Base-by-base conservation (phyloP, 139 green algal species). In the Tetradesmus obliquus region DNA sequence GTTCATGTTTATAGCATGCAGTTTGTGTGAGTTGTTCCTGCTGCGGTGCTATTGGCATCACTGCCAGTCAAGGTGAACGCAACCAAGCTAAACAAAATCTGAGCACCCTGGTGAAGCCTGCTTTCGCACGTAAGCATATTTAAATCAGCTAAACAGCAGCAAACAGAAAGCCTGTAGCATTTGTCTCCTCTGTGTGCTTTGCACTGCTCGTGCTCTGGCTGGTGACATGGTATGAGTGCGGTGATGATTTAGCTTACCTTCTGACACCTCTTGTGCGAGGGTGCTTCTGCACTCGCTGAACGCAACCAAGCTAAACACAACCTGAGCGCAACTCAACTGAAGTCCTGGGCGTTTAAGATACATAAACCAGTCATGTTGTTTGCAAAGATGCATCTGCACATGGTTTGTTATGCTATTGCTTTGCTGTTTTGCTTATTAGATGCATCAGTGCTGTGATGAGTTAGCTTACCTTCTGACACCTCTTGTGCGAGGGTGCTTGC, bases 11-110 rank as follows among this genome's bases (percentile, higher is more conserved):
- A 45, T 45, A 45, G 32, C 32, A 45, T 45, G 0, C 32, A 45
- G 32, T 45, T 45, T 45, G 32, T 45, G 32, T 45, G 32, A 45
- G 32, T 45, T 45, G 32, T 45, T 45, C 32, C 32, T 45, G 32
- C 32, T 45, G 32, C 32, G 32, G 32, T 45, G 32, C 32, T 45
- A 45, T 45, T 0, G 32, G 32, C 32, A 45, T 45, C 32, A 45
- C 32, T 45, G 32, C 0, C 32, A 2, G 86, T 91, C 74, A 96
- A 96, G 20, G 19, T 87, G 82, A 87, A 87, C 82, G 82, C 82
- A 87, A 76, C 5, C 20, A 71, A 19, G 82, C 82, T 76, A 13
- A 74, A 20, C 20, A 87, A 20, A 76, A 19, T 0, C 82, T 87
- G 82, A 87, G 22, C 82, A 72, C 82, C 82, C 82, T 51, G 51